Evolutionary conservation across 192 early-diverging fungal genomes (phyloP).

Genomic region (Backusella circina): DNA sequence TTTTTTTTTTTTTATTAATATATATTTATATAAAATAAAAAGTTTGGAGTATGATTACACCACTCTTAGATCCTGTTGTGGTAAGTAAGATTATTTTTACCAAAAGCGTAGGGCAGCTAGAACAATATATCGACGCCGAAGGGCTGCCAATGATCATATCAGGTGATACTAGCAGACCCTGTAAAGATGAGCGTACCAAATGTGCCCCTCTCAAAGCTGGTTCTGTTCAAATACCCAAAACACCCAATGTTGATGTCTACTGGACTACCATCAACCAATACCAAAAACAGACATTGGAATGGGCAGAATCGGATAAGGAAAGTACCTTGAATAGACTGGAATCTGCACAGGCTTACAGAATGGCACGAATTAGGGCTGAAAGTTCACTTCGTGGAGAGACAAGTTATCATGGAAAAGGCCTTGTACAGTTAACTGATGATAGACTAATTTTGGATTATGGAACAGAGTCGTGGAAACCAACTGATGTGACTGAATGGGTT

Average conservation of each 20-base stretch:
- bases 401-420: neutral
- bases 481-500: slow-evolving; percentile 3
- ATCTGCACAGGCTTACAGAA: neutral
- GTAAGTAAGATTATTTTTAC: slow-evolving; percentile 82
- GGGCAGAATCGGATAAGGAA: neutral
- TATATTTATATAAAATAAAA: neutral
- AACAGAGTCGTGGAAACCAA: neutral
- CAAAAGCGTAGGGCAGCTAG: slow-evolving; percentile 55
- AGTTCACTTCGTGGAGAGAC: neutral
- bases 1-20: neutral
- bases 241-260: neutral
- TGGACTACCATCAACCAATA: neutral
- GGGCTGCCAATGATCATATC: slow-evolving; percentile 58
- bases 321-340: neutral
- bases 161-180: slow-evolving; percentile 38
- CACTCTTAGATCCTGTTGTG: slow-evolving; percentile 87
- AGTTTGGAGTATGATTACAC: slow-evolving; percentile 80
- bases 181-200: neutral
- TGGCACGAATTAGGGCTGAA: slow-evolving; percentile 9
- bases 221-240: neutral
- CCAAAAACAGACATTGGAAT: neutral
- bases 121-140: slow-evolving; percentile 56
- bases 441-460: slow-evolving; percentile 1
- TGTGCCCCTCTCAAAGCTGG: neutral
- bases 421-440: neutral